Conservation (phyloP, 345 rosid species). For the Leavenworthia alabamica region DNA sequence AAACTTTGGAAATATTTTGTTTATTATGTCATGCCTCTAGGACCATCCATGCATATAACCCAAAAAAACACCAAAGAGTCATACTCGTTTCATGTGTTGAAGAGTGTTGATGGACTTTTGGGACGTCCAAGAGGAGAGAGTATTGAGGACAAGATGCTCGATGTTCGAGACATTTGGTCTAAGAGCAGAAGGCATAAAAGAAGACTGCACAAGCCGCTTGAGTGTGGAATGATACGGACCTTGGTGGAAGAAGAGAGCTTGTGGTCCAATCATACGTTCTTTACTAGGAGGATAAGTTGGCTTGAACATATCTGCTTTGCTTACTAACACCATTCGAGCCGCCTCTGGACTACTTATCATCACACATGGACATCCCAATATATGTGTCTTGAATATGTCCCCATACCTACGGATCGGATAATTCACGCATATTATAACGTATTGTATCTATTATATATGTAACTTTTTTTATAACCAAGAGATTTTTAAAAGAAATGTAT, state of each 20-base stretch:
- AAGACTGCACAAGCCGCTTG: conserved; percentile 63
- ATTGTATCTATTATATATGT: neutral
- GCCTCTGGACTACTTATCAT: conserved; percentile 93
- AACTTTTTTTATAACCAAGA: neutral
- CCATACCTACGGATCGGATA: conserved; percentile 49
- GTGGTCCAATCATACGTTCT: conserved; percentile 80
- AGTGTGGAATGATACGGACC: conserved; percentile 71
- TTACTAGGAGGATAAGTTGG: conserved; percentile 92
- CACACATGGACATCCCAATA: conserved; percentile 95
- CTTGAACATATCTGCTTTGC: conserved; percentile 63
- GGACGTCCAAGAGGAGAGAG: conserved; percentile 54
- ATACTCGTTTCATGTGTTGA: conserved; percentile 84
- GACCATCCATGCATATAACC: conserved; percentile 17
- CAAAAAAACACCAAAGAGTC: conserved; percentile 18
- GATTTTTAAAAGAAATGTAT: neutral
- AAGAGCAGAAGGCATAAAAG: conserved; percentile 64
- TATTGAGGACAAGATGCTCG: conserved; percentile 51
- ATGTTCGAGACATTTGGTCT: conserved; percentile 59
- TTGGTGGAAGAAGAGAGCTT: conserved; percentile 83
- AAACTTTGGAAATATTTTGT: neutral
- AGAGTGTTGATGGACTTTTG: conserved; percentile 54
- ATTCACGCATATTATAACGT: neutral
- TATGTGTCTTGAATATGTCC: conserved; percentile 79
- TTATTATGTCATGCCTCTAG: conserved; percentile 7
- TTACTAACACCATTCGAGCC: conserved; percentile 60